Conservation (phyloP, 148 eudicot genomes). For the Rhododendron henanense region DNA sequence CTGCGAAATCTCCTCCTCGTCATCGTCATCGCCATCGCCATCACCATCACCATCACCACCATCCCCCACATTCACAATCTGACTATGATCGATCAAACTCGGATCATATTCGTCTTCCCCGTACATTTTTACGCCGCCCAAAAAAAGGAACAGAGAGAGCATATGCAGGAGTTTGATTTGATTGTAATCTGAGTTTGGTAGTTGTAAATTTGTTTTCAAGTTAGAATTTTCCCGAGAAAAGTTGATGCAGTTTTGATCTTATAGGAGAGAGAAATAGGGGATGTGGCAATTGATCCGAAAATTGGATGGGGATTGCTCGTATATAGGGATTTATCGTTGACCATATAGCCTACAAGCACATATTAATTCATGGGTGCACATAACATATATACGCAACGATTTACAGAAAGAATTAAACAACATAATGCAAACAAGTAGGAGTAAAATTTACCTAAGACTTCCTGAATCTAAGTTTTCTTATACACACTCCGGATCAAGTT, state of each 20-base stretch:
- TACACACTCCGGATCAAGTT: no score
- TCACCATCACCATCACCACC: neutral
- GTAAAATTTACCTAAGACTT: neutral
- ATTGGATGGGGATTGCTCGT: neutral
- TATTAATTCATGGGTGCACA: neutral
- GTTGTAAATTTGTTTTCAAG: neutral
- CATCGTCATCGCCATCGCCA: slow-evolving; percentile 11
- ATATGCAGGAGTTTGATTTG: neutral
- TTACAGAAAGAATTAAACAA: no score
- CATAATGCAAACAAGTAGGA: no score
- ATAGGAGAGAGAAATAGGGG: neutral
- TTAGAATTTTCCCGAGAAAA: neutral
- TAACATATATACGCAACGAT: neutral
- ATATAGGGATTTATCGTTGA: neutral
- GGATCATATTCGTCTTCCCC: slow-evolving; percentile 10
- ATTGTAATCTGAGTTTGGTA: neutral
- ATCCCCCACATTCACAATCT: neutral
- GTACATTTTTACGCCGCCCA: neutral
- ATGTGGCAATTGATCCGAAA: neutral
- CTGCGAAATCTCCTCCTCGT: slow-evolving; percentile 76
- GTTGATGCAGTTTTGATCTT: slow-evolving; percentile 2
- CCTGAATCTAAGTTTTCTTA: neutral
- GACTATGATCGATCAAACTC: neutral
- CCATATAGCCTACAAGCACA: neutral
- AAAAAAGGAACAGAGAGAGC: neutral